Percentiles rank a stretch among this genome's conserved stretches.
Evolutionary conservation across 2,329 filamentous ascomycete species (phyloP).

Genomic region (Xylaria sp.): DNA sequence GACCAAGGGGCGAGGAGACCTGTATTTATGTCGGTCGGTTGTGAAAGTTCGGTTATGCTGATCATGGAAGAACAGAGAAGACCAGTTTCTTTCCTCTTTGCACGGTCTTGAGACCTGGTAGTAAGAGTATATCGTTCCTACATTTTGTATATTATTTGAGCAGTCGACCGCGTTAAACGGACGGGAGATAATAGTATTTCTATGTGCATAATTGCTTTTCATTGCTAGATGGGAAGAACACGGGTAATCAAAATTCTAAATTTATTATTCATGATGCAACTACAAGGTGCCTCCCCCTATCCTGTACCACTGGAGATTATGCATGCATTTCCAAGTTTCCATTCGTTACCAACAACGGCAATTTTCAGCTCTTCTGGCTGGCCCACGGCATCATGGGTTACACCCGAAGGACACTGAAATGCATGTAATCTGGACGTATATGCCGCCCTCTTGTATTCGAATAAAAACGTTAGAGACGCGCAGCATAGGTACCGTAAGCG

Average conservation of each 20-base stretch:
- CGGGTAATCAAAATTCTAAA: constrained; percentile 26
- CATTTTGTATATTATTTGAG: constrained; percentile 41
- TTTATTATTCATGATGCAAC: constrained; percentile 25
- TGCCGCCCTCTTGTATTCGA: constrained; percentile 12
- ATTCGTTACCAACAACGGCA: constrained; percentile 11
- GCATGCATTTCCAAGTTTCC: neutral
- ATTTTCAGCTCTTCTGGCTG: constrained; percentile 22
- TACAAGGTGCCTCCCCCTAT: neutral
- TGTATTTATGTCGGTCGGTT: constrained; percentile 34
- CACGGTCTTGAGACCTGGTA: constrained; percentile 25
- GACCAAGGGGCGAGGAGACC: constrained; percentile 28
- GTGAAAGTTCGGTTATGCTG: constrained; percentile 20
- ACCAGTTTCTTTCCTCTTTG: constrained; percentile 25
- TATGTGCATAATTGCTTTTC: constrained; percentile 22
- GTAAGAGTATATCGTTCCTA: constrained; percentile 33
- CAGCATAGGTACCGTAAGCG: neutral
- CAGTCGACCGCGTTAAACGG: constrained; percentile 21
- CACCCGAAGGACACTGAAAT: constrained; percentile 17
- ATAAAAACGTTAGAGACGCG: neutral
- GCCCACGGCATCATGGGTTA: constrained; percentile 24
- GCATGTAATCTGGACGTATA: constrained; percentile 2
- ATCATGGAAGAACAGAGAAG: constrained; percentile 28
- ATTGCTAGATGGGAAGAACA: constrained; percentile 9
- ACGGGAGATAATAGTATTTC: constrained; percentile 11
- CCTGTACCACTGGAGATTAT: constrained; percentile 3